Evolutionary conservation across 208 protist species (phyloP).

Genomic region (Acanthamoeba triangularis): DNA sequence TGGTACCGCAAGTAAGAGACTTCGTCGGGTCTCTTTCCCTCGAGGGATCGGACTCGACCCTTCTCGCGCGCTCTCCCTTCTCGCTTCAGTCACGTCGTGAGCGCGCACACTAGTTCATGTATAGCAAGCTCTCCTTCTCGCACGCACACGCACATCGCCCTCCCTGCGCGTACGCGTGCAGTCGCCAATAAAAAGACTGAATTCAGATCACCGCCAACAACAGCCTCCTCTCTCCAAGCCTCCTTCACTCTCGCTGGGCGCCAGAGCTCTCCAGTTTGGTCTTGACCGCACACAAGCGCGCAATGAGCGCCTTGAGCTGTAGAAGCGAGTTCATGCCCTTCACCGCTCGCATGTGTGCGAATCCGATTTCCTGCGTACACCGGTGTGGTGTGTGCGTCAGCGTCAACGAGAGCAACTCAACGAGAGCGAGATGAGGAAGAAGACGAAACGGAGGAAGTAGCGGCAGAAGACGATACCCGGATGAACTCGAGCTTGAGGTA

Average conservation of each 20-base stretch:
- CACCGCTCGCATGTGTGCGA: slow-evolving; percentile 91
- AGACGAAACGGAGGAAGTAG: background rate
- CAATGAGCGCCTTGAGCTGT: slow-evolving; percentile 91
- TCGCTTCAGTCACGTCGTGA: background rate
- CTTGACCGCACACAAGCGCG: slow-evolving; percentile 84
- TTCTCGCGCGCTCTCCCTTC: background rate
- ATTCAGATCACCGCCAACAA: background rate
- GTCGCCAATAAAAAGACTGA: slow-evolving; percentile 4
- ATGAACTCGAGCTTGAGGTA: slow-evolving; percentile 92
- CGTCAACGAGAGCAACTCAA: too few relatives aligned
- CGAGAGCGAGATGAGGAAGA: too few relatives aligned
- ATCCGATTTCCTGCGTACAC: slow-evolving; percentile 90
- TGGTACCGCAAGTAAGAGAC: slow-evolving; percentile 90
- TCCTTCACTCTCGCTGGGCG: background rate
- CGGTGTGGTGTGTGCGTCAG: background rate
- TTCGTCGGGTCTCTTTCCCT: background rate
- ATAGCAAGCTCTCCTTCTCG: background rate
- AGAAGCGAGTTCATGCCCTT: slow-evolving; percentile 92
- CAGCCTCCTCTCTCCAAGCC: background rate
- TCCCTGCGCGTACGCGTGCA: background rate
- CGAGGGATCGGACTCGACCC: background rate
- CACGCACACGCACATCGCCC: background rate
- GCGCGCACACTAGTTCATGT: background rate
- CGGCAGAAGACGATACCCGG: slow-evolving; percentile 74
- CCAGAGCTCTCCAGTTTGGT: background rate